Base-by-base conservation (phyloP, 176 grass and related monocot genomes). In the Urochloa ruziziensis region DNA sequence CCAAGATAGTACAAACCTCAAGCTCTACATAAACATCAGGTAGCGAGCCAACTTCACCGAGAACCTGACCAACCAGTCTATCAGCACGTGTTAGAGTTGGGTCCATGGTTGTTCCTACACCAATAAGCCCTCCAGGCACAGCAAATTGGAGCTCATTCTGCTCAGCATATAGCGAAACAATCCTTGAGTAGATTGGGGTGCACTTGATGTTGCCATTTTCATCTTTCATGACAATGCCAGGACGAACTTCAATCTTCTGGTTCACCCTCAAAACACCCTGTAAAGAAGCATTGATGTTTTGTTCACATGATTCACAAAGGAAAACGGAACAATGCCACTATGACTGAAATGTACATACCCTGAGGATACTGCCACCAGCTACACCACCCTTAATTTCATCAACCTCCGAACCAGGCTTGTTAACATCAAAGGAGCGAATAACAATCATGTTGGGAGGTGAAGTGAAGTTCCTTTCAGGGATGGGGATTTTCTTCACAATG, bases 111-210 rank as follows among this genome's bases (percentile, higher is more conserved):
- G 96, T 94, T 67, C 96, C 93, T 6, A 99, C 96, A 78, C 96
- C 93, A 43, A 99, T 99, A 78, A 99, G 96, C 18, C 93, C 93
- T 65, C 96, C 96, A 6, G 96, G 96, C 28, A 99, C 96, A 49
- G 96, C 96, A 87, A 96, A 99, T 47, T 99, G 93, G 42, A 99
- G 91, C 47, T 99, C 93, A 66, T 99, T 99, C 82, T 92, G 93
- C 83, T 99, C 96, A 67, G 96, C 93, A 67, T 87, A 99, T 5
- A 99, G 84, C 0, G 96, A 99, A 33, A 99, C 93, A 67, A 99
- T 93, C 87, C 93, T 94, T 1, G 96, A 99, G 61, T 99, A 99
- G 62, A 99, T 99, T 30, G 93, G 93, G 34, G 93, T 96, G 73
- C 96, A 99, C 83, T 94, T 94, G 51, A 92, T 96, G 44, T 87